Base-by-base conservation (phyloP, 2,329 filamentous ascomycete species). In the Stemphylium lycopersici region DNA sequence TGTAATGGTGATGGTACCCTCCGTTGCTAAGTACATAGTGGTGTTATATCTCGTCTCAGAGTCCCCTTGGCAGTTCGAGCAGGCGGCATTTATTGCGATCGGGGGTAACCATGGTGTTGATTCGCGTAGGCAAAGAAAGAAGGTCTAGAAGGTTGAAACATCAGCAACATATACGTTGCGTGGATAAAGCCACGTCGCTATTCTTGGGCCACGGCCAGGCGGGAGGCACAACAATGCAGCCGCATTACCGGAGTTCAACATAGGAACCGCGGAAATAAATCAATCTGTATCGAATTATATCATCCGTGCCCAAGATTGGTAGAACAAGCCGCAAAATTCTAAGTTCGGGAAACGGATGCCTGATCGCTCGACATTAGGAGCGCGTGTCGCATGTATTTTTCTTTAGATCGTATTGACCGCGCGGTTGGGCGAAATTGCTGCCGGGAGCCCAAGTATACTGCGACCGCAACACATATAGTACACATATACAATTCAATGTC, bases 391-490 rank as follows among this genome's bases (percentile, higher is more conserved):
- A 8, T 48, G 13, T 16, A 48, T 34, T 34, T 18, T 24, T 15
- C 18, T 12, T 24, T 15, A 20, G 3, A 24, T 48, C 31, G 12
- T 11, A 20, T 20, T 20, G 18, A 18, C 15, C 18, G 37, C 18
- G 46, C 31, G 13, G 15, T 32, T 6, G 31, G 46, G 37, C 38
- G 22, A 18, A n/a, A 12, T 24, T n/a, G 16, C 10, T 34, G n/a
- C 22, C 29, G 7, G 5, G 11, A 22, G 8, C 7, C 36, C 12
- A 8, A 20, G 24, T 18, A 18, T 8, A 11, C 18, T 50, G 13
- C 40, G 22, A 13, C 24, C 13, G 3, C 12, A 16, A 59, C 46
- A 56, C 56, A 63, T 62, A 64, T 63, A 41, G 45, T 67, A 63
- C 54, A 66, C 24, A 55, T 40, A 56, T 44, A 52, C 52, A 56